phyloP scores from a whole-genome alignment of 257 asterid genomes.

The Lycium ferocissimum region DNA sequence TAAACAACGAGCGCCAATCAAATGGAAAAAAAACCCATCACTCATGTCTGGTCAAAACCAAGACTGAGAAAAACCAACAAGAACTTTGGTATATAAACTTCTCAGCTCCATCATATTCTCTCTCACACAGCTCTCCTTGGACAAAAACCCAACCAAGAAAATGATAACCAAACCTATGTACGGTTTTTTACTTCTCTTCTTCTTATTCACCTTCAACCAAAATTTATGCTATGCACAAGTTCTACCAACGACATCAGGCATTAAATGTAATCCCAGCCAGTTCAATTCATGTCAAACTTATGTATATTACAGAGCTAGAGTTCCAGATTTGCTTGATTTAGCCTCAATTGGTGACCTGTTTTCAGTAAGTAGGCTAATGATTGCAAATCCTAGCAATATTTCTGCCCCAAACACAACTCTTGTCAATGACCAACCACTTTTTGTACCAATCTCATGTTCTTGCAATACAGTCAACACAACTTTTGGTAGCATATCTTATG shows the following conservation, averaged over 20 bases:
- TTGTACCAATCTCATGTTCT: conserved; percentile 75
- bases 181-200: conserved; percentile 27
- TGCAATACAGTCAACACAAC: conserved; percentile 64
- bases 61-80: background rate
- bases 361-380: conserved; percentile 74
- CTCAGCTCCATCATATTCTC: background rate
- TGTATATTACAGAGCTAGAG: conserved; percentile 63
- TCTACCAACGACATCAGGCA: conserved; percentile 67
- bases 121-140: background rate
- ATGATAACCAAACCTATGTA: conserved; percentile 34
- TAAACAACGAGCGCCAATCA: background rate
- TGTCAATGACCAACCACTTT: conserved; percentile 55
- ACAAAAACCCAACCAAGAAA: background rate
- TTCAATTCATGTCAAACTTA: conserved; percentile 71
- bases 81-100: background rate
- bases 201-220: conserved; percentile 36
- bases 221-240: conserved; percentile 38
- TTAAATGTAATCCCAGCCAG: conserved; percentile 58
- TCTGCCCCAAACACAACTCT: conserved; percentile 56
- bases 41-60: background rate
- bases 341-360: conserved; percentile 86
- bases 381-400: conserved; percentile 72
- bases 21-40: background rate
- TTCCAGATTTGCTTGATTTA: conserved; percentile 68
- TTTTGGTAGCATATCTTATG: conserved; percentile 62